Evolutionary conservation across 805 yeast species (phyloP).

Genomic region (Candida railenensis): DNA sequence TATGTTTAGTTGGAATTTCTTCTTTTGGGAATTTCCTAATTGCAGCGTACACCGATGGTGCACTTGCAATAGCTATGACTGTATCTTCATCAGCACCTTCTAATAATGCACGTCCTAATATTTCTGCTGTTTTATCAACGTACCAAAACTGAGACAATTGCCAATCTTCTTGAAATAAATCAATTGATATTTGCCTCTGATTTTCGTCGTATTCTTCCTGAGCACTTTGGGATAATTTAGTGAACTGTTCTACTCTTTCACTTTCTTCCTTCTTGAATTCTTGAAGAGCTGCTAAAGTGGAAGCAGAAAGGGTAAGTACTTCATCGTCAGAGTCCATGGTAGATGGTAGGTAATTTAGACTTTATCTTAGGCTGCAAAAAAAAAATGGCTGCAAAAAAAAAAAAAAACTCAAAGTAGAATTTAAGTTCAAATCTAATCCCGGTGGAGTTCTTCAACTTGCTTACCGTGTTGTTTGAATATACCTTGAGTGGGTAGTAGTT

Average conservation of each 20-base stretch:
- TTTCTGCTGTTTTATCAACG: slow-evolving; percentile 66
- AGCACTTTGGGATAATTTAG: slow-evolving; percentile 51
- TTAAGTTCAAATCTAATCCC: too few species aligned
- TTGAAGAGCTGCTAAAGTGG: slow-evolving; percentile 54
- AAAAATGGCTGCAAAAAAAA: not conserved
- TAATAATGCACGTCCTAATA: slow-evolving; percentile 66
- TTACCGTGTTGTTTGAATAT: too few species aligned
- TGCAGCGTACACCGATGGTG: slow-evolving; percentile 91
- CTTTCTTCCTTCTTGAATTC: slow-evolving; percentile 69
- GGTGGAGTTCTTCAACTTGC: too few species aligned
- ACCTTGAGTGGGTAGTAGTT: too few species aligned
- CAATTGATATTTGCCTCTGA: slow-evolving; percentile 49
- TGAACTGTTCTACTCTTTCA: slow-evolving; percentile 55
- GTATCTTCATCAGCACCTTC: slow-evolving; percentile 76
- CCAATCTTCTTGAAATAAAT: slow-evolving; percentile 88
- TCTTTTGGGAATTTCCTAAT: slow-evolving; percentile 52
- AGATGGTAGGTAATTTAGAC: not conserved
- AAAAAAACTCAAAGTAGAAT: not conserved
- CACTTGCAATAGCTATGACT: slow-evolving; percentile 74
- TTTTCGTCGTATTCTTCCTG: slow-evolving; percentile 51
- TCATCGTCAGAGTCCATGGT: slow-evolving; percentile 43
- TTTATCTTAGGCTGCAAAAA: not conserved
- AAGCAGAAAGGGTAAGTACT: slow-evolving; percentile 44
- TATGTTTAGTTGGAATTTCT: slow-evolving; percentile 62
- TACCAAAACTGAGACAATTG: slow-evolving; percentile 94